Percentiles rank a stretch among this genome's conserved stretches.
Conservation (phyloP, 768 basidiomycete genomes). For the Pleurotus djamor region DNA sequence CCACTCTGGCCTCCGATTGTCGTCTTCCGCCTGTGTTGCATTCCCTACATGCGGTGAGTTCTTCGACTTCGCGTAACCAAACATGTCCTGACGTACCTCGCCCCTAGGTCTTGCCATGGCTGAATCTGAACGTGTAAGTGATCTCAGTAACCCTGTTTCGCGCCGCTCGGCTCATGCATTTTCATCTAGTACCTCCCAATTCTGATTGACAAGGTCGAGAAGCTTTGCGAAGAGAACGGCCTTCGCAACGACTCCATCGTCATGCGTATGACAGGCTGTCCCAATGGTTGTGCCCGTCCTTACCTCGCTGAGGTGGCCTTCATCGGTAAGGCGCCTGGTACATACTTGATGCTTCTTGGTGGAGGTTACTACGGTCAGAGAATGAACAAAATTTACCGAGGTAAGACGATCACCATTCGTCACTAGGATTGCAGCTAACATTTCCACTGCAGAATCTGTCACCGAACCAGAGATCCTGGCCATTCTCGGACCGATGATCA, state of each 20-base stretch:
- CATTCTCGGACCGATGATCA: conserved; percentile 92
- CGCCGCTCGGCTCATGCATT: neutral
- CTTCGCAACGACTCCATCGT: conserved; percentile 92
- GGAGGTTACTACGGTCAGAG: conserved; percentile 95
- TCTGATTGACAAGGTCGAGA: conserved; percentile 92
- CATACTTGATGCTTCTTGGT: conserved; percentile 93
- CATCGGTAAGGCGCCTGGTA: conserved; percentile 92
- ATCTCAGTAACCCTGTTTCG: neutral
- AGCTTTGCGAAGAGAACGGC: conserved; percentile 91
- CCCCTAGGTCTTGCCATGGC: conserved; percentile 38
- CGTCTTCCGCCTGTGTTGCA: conserved; percentile 94
- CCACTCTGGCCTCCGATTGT: conserved; percentile 76
- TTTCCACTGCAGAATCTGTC: conserved; percentile 63
- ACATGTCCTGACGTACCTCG: neutral
- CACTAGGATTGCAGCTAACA: neutral
- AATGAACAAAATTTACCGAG: conserved; percentile 94
- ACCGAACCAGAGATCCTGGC: conserved; percentile 90
- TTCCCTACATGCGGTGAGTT: conserved; percentile 90
- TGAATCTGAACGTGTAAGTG: conserved; percentile 51
- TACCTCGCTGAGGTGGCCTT: conserved; percentile 95
- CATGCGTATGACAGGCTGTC: conserved; percentile 99
- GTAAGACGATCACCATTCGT: conserved; percentile 28
- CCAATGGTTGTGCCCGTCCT: conserved; percentile 91
- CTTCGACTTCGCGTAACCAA: neutral
- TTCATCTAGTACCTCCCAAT: conserved; percentile 78